Evolutionary conservation across 2,329 filamentous ascomycete species (phyloP), one percentile per base, ranked within the genome.

Genomic region (Whalleya microplaca): DNA sequence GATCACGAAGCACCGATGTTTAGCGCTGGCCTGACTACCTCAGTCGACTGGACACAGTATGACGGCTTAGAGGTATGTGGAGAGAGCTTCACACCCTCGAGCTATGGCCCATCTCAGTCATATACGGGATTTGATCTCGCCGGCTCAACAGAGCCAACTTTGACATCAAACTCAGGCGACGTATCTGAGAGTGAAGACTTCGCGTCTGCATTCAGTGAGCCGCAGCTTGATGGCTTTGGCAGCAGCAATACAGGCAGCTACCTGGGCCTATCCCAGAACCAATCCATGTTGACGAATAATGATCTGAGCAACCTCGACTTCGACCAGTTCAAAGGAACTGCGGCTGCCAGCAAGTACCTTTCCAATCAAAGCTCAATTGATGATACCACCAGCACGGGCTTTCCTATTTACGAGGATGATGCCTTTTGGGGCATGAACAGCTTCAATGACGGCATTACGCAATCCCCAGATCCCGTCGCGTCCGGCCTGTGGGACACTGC

Each of bases 121-220:
- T 83, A 59, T 73, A 76, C 70, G 71, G 77, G 78, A 68, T 80
- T 81, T 58, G 80, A 82, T 52, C 73, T 80, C 23, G 69, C 73
- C 5, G 74, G 66, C 40, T 70, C 48, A 76, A 81, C 47, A 70
- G 87, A 65, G 81, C 84, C 59, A 77, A 83, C 67, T 78, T 78
- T 48, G 41, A 83, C 82, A 1, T 85, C 84, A 9, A 87, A 84
- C 8, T 89, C 86, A 12, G 86, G 86, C 37, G 85, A 89, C 58
- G 85, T 88, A 8, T 88, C 85, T 9, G 85, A 88, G 68, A 84
- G 84, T 4, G 86, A 88, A 59, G 86, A 88, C 62, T 80, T 81
- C 48, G 70, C 75, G 21, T 72, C 73, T 20, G 71, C 76, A 41
- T 74, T 75, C 51, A 73, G 78, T 23, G 75, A 76, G 41, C 74